Base-by-base conservation (phyloP, 164 flowering plant genomes). In the Piper longum region DNA sequence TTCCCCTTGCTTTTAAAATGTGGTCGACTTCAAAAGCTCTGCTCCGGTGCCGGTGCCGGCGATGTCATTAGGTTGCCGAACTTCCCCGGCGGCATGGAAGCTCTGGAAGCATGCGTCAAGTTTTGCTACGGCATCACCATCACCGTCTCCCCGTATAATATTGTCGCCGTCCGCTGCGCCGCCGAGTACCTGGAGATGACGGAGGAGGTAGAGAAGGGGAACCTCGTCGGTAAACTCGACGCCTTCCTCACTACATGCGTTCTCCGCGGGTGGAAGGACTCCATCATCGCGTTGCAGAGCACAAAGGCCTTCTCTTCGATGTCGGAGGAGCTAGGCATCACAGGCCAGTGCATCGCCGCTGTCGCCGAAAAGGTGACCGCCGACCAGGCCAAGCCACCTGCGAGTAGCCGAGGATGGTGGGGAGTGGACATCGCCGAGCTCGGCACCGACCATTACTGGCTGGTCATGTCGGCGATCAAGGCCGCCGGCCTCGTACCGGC, bases 41-140 rank as follows among this genome's bases (percentile, higher is more conserved):
- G 88, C 59, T 74, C 85, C 0, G 91, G 89, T 65, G 77, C 78
- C 26, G 74, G 77, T 3, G 85, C 84, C 48, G 56, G 85, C 7
- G 85, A 74, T 61, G 83, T 81, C 60, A 59, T 95, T 72, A 83
- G 86, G 45, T 81, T 95, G 5, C 83, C 80, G 16, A 96, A 91
- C 71, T 85, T 95, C 65, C 98, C 98, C 0, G 91, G 97, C 5
- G 96, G 96, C 1, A 64, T 75, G n/a, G 96, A 89, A 39, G 88
- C 96, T 40, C 91, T 95, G 75, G 99, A 95, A 62, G 67, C 81
- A 14, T 95, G 99, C 64, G 96, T 96, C 11, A 95, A 91, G 72
- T 95, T 95, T 69, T 95, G 97, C 62, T 95, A 95, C 66, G 97
- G 97, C 42, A 95, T 95, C 62, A 86, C 95, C 14, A 85, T 95